Base-by-base conservation (phyloP, 2,329 filamentous ascomycete genomes). In the Mariannaea sp. region DNA sequence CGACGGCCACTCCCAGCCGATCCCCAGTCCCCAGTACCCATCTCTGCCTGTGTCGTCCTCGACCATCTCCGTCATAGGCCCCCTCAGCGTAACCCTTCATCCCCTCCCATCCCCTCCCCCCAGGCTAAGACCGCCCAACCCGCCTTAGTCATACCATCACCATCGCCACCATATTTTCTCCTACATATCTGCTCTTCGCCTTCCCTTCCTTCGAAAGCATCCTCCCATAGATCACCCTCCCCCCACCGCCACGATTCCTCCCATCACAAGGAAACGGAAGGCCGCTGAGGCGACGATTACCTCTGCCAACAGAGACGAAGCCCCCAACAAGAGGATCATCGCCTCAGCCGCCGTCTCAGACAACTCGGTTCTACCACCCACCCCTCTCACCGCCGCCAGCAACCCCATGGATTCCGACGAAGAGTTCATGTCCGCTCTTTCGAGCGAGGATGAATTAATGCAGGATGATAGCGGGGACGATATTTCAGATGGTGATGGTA, bases 331-430 rank as follows among this genome's bases (percentile, higher is more conserved):
- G 76, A 81, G 77, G 75, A 71, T 78, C 70, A 76, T 80, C 77
- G 78, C 79, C 77, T 82, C 81, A 75, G 78, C 77, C 66, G 74
- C 75, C 71, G 55, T 60, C 30, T 58, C 62, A 39, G 64, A 62
- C 27, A 62, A 62, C 24, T 60, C 59, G 52, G 75, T 76, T 36
- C 80, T 82, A 33, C 84, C 85, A 17, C 81, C 82, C 13, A 83
- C 82, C 5, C 81, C 83, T 22, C 72, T 81, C 54, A 86, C 83
- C 42, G 76, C 71, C n/a, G 68, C 69, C 17, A 79, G 75, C 45
- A 77, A 77, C 71, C 83, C 78, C 59, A 97, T 97, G 92, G 92
- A 96, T 76, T 97, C 92, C 7, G 93, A 97, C 66, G 92, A 97
- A 68, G 93, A 97, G 56, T 92, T 92, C 73, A 88, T 94, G 82